Base-by-base conservation (phyloP, 108 stramenopile genomes). In the Mediolabrus comicus region DNA sequence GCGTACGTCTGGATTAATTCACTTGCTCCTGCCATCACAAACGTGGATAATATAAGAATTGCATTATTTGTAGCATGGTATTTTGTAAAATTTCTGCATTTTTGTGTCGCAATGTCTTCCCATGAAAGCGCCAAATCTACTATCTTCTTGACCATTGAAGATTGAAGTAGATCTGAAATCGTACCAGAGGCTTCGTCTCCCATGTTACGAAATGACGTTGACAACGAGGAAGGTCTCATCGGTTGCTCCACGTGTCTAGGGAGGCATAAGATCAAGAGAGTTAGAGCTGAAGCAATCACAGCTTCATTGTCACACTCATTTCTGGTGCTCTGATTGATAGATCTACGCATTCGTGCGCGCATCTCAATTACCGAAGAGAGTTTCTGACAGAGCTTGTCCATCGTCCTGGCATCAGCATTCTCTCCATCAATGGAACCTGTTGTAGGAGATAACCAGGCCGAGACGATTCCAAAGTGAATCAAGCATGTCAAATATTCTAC, bases 141-240 rank as follows among this genome's bases (percentile, higher is more conserved):
- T 28, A 80, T 69, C 58, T 66, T 64, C 26, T 52, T 43, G 19
- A 80, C 29, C 13, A 80, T 65, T 34, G 79, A 72, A 27, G 79
- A 80, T 35, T 72, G 66, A 46, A 80, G 53, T 30, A 80, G 17
- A 65, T 80, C 79, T 53, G 53, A 58, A 36, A 80, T 63, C 19
- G 6, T 49, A 22, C 46, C 46, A 10, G 79, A 63, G 10, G 69
- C 61, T 16, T 34, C 72, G 25, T 60, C 63, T 28, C 71, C 71
- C 62, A 80, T 80, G n/a, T 80, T 66, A 22, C 72, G 66, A 38
- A 72, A 73, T 8, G 71, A 80, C 7, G 58, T 59, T 9, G 62
- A 63, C 16, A 69, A 16, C n/a, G 71, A 68, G 0, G 58, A 53
- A 7, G 55, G 59, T 8, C 22, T 14, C 25, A 49, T 29, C 25